phyloP scores from a whole-genome alignment of 192 early-diverging fungal species.

The Coemansia sp. region DNA sequence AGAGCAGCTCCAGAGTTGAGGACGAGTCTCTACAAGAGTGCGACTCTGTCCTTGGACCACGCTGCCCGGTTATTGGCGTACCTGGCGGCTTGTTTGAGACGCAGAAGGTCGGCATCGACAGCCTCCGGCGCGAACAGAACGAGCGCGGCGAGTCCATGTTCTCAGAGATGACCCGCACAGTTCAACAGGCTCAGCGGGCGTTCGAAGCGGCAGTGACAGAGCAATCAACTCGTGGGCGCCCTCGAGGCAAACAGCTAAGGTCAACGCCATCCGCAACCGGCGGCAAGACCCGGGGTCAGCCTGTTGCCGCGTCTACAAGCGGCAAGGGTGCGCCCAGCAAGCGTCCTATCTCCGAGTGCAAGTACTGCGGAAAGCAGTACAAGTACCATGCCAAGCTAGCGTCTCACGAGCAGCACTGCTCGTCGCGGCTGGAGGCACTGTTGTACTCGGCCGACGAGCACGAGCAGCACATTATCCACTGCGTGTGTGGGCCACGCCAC shows the following conservation, averaged over 20 bases:
- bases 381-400: slow-evolving; percentile 63
- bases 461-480: slow-evolving; percentile 59
- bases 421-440: slow-evolving; percentile 57
- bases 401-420: slow-evolving; percentile 62
- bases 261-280: neutral
- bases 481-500: slow-evolving; percentile 49
- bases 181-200: slow-evolving; percentile 26
- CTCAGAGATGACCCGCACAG: slow-evolving; percentile 21
- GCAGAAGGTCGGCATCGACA: slow-evolving; percentile 15
- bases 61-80: slow-evolving; percentile 50
- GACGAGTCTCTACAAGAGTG: slow-evolving; percentile 23
- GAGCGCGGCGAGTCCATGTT: slow-evolving; percentile 18
- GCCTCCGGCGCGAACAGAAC: slow-evolving; percentile 24
- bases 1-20: neutral
- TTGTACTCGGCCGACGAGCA: slow-evolving; percentile 55
- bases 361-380: slow-evolving; percentile 66
- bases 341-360: slow-evolving; percentile 55
- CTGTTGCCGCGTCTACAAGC: neutral
- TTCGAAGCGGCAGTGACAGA: slow-evolving; percentile 39
- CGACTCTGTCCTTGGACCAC: slow-evolving; percentile 48
- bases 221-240: slow-evolving; percentile 21
- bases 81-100: slow-evolving; percentile 40
- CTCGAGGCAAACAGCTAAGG: slow-evolving; percentile 16
- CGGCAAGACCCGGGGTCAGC: slow-evolving; percentile 4
- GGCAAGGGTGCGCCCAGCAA: slow-evolving; percentile 16